A percentile compares a stretch with the other conserved stretches of the same genome.
These are phyloP conservation scores for Mallotus japonicus DNA, from an alignment of 441 rosid species.

Conservation along the genomic window DNA sequence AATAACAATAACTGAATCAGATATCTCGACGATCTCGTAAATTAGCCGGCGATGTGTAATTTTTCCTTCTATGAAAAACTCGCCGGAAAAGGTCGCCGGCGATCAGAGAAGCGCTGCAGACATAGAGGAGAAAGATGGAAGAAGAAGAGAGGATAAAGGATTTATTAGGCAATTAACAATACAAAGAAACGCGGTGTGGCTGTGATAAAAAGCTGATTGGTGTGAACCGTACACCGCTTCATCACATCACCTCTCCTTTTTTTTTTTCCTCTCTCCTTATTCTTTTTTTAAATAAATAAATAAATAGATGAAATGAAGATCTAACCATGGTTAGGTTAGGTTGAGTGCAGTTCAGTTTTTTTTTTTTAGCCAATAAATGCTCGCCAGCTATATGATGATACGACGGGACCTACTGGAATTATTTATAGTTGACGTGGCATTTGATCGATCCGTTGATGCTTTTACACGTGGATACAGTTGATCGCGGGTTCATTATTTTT, in stretches of 20 bases:
- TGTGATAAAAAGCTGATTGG: neutral
- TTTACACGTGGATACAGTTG: constrained; percentile 9
- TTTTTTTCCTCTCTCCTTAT: neutral
- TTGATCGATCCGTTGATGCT: neutral
- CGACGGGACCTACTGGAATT: constrained; percentile 24
- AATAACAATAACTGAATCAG: neutral
- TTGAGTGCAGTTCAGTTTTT: neutral
- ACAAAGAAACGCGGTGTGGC: constrained; percentile 8
- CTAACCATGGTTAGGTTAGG: constrained; percentile 9
- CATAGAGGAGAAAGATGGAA: neutral
- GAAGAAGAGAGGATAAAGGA: neutral
- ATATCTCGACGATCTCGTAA: constrained; percentile 7
- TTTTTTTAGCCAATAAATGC: constrained; percentile 33
- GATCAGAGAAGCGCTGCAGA: neutral
- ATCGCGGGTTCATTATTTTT: neutral
- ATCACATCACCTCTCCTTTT: neutral
- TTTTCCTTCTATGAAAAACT: too few relatives aligned
- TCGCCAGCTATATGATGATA: constrained; percentile 29
- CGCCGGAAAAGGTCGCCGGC: constrained; percentile 30
- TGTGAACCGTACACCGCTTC: constrained; percentile 30
- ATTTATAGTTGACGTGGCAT: constrained; percentile 29
- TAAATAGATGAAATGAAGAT: neutral
- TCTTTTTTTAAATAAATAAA: neutral
- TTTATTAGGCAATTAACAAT: neutral
- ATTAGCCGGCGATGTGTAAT: constrained; percentile 7